Evolutionary conservation across 1,284 basidiomycete genomes (phyloP).

Genomic region (Heterobasidion occidentale): DNA sequence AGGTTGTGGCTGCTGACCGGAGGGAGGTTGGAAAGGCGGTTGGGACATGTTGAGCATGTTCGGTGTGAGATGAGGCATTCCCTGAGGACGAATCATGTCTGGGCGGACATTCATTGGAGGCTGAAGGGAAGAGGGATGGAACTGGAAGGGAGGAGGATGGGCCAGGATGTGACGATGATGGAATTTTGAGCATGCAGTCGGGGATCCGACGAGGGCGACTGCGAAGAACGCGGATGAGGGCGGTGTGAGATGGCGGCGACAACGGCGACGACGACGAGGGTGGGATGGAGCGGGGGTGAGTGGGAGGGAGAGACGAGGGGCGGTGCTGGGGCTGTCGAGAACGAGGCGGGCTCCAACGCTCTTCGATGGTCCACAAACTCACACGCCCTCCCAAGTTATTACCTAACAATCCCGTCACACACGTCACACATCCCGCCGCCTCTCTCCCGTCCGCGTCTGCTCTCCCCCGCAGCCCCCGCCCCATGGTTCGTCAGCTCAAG

Average conservation of each 20-base stretch:
- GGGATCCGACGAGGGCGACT: slow-evolving; percentile 3
- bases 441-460: neutral
- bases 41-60: slow-evolving; percentile 31
- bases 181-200: slow-evolving; percentile 9
- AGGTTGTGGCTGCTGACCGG: slow-evolving; percentile 17
- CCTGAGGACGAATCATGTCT: slow-evolving; percentile 38
- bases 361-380: slow-evolving; percentile 12
- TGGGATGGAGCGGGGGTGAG: slow-evolving; percentile 9
- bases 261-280: slow-evolving; percentile 8
- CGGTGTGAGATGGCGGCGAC: slow-evolving; percentile 1
- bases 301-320: slow-evolving; percentile 10
- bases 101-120: slow-evolving; percentile 23
- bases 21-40: slow-evolving; percentile 26
- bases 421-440: neutral
- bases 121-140: neutral
- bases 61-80: slow-evolving; percentile 32
- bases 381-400: slow-evolving; percentile 10
- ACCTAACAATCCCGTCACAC: slow-evolving; percentile 9
- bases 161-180: slow-evolving; percentile 12
- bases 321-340: slow-evolving; percentile 9
- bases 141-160: slow-evolving; percentile 2
- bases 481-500: slow-evolving; percentile 85
- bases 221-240: neutral
- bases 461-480: too few relatives aligned
- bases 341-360: slow-evolving; percentile 10